Conservation (phyloP, 1,284 basidiomycete genomes). For the Ustanciosporium gigantosporum region DNA sequence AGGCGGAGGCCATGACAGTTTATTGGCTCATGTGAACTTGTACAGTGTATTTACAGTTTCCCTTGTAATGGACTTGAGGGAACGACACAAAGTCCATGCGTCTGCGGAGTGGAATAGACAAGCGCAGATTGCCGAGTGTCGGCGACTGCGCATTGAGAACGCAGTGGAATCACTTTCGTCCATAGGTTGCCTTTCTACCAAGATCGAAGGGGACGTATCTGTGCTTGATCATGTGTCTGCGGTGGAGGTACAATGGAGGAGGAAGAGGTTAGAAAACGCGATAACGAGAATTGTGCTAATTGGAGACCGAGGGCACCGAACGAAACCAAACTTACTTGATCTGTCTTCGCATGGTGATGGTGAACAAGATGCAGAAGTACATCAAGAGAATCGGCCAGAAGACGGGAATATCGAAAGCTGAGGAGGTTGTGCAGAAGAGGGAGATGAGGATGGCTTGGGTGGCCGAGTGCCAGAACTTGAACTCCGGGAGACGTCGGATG, state of each 20-base stretch:
- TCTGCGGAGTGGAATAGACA: too few species aligned
- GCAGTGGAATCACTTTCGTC: slow-evolving; percentile 45
- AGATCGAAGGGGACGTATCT: slow-evolving; percentile 84
- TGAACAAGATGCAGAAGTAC: slow-evolving; percentile 66
- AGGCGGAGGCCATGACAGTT: background rate
- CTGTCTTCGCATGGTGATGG: slow-evolving; percentile 62
- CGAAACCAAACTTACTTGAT: slow-evolving; percentile 59
- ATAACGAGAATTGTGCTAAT: too few species aligned
- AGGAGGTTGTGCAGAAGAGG: slow-evolving; percentile 63
- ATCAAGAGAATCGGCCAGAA: slow-evolving; percentile 97
- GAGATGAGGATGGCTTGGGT: slow-evolving; percentile 86
- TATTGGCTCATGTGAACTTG: too few species aligned
- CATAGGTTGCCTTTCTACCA: slow-evolving; percentile 71
- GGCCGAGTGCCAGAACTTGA: slow-evolving; percentile 86
- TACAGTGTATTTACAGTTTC: too few species aligned
- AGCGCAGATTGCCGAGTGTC: too few species aligned
- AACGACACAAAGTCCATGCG: too few species aligned
- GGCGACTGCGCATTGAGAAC: too few species aligned
- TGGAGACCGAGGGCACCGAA: too few species aligned
- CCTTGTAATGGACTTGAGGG: too few species aligned
- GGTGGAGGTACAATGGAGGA: slow-evolving; percentile 1
- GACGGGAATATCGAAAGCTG: slow-evolving; percentile 85
- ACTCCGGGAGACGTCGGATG: slow-evolving; percentile 90
- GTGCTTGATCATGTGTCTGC: slow-evolving; percentile 97
- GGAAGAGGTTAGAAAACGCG: background rate